Evolutionary conservation across 306 rosid genomes (phyloP).

Genomic region (Herpetospermum pedunculosum): DNA sequence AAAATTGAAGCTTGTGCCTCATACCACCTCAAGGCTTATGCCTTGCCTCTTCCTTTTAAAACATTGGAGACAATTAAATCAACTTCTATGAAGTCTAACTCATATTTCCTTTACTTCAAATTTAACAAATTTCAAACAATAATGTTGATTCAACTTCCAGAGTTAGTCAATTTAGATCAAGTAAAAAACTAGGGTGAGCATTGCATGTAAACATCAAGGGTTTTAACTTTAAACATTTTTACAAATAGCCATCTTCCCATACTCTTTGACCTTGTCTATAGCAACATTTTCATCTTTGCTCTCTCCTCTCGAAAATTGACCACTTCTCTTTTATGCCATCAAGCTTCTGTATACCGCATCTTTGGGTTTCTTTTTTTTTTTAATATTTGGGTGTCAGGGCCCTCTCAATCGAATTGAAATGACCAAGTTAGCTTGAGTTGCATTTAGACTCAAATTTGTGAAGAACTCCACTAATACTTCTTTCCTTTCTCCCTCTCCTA

Average conservation of each 20-base stretch:
- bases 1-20: no score
- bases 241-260: background rate
- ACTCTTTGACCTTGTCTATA: no score
- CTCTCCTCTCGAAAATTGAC: no score
- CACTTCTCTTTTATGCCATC: background rate
- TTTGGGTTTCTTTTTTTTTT: no score
- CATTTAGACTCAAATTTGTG: background rate
- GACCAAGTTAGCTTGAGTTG: no score
- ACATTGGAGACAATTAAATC: no score
- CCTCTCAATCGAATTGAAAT: no score
- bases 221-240: background rate
- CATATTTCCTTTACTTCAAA: background rate
- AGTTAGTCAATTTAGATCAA: background rate
- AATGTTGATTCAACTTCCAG: background rate
- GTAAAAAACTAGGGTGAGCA: background rate
- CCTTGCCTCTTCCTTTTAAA: no score
- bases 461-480: background rate
- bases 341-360: background rate
- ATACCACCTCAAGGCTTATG: no score
- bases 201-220: background rate
- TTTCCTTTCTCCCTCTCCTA: background rate
- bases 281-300: no score
- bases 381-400: no score
- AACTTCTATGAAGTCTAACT: background rate
- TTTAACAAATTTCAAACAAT: background rate